Evolutionary conservation across 1,139 yeast genomes (phyloP).

Genomic region (Zhuliangozyma blackwelliae): DNA sequence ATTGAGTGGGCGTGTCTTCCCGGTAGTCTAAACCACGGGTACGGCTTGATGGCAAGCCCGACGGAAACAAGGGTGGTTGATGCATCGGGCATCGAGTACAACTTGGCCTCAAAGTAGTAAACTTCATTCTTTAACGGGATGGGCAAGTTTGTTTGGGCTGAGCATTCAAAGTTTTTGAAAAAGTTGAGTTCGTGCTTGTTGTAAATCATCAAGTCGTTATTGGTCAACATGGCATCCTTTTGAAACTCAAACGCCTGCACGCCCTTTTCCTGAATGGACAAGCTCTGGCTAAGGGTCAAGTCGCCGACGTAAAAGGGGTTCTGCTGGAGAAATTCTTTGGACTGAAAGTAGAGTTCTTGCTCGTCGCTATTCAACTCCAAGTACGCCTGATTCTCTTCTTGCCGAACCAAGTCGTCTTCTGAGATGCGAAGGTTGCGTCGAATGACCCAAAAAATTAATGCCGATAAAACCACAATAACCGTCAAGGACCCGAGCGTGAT

Average conservation of each 20-base stretch:
- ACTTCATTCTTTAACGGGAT: constrained; percentile 83
- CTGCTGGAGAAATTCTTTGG: constrained; percentile 51
- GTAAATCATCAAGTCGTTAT: constrained; percentile 57
- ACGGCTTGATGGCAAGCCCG: constrained; percentile 49
- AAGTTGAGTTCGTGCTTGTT: constrained; percentile 78
- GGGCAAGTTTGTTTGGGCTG: constrained; percentile 82
- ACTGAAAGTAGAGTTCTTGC: constrained; percentile 74
- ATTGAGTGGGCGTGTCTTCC: constrained; percentile 51
- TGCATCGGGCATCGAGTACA: constrained; percentile 53
- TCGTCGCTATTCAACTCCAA: constrained; percentile 62
- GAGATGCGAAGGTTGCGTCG: constrained; percentile 12
- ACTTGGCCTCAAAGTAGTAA: constrained; percentile 83
- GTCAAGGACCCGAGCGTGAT: constrained; percentile 12
- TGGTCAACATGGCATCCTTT: constrained; percentile 60
- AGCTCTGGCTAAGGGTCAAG: constrained; percentile 45
- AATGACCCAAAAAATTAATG: constrained; percentile 10
- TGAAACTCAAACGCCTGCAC: constrained; percentile 90
- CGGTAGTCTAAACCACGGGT: constrained; percentile 57
- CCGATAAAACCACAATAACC: constrained; percentile 9
- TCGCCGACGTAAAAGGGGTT: constrained; percentile 52
- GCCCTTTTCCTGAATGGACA: constrained; percentile 85
- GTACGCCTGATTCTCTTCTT: constrained; percentile 59
- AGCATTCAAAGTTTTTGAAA: constrained; percentile 64
- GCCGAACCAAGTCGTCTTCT: constrained; percentile 58
- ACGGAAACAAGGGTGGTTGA: constrained; percentile 40